A percentile compares a stretch with the other conserved stretches of the same genome.
Evolutionary conservation across 73 alveolate genomes (phyloP).

Genomic region (Paramecium biaurelia): DNA sequence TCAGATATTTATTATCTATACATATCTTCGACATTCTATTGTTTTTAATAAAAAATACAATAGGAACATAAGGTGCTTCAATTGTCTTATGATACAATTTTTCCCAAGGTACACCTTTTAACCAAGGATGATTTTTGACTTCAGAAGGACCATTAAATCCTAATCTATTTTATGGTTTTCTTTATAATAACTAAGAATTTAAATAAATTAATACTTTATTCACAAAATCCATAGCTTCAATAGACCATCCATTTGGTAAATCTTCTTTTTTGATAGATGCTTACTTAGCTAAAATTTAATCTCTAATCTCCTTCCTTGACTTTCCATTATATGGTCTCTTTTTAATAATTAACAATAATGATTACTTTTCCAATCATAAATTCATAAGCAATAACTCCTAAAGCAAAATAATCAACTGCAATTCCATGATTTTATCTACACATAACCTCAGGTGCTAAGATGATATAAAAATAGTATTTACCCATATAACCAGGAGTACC

Average conservation of each 20-base stretch:
- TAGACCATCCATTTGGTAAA: conserved; percentile 89
- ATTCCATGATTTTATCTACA: conserved; percentile 91
- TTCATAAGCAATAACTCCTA: conserved; percentile 96
- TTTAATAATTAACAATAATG: not conserved
- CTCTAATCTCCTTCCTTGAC: conserved; percentile 92
- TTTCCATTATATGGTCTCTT: conserved; percentile 92
- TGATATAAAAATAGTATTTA: not conserved
- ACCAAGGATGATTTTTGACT: conserved; percentile 88
- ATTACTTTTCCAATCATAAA: conserved; percentile 89
- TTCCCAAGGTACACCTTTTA: conserved; percentile 84
- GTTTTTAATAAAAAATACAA: not conserved
- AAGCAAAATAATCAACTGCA: conserved; percentile 94
- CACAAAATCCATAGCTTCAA: conserved; percentile 93
- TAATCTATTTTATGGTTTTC: conserved; percentile 86
- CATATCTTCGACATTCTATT: conserved; percentile 58
- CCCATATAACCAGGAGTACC: conserved; percentile 97
- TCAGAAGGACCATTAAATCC: conserved; percentile 88
- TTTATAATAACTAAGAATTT: conserved; percentile 66
- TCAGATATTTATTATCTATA: conserved; percentile 49
- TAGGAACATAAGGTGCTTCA: conserved; percentile 77
- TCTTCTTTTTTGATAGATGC: conserved; percentile 79
- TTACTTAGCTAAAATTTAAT: conserved; percentile 83
- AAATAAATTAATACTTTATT: conserved; percentile 69
- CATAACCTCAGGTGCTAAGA: conserved; percentile 89
- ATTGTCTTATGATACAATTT: conserved; percentile 81